Conservation (phyloP, 192 early-diverging fungal genomes). For the Entomortierella parvispora region DNA sequence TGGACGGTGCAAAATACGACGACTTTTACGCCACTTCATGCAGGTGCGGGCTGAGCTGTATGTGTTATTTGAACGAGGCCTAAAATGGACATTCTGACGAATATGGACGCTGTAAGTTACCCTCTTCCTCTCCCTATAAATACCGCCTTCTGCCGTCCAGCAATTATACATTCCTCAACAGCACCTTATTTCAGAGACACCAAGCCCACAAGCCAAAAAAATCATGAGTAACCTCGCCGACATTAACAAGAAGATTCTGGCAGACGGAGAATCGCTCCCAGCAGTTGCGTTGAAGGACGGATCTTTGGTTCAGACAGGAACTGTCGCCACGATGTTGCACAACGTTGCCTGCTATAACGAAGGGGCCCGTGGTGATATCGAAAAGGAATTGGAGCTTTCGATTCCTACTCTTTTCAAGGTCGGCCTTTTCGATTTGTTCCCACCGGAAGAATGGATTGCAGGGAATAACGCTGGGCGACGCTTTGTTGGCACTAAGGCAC, state of each 20-base stretch:
- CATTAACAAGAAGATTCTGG: constrained; percentile 12
- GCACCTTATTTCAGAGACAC: too few species aligned
- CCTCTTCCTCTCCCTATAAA: too few species aligned
- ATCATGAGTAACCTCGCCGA: constrained; percentile 8
- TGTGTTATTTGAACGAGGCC: too few species aligned
- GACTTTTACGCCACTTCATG: too few species aligned
- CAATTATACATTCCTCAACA: too few species aligned
- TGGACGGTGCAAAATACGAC: too few species aligned
- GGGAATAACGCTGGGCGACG: constrained; percentile 9
- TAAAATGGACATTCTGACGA: too few species aligned
- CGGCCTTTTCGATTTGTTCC: constrained; percentile 16
- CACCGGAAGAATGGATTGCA: constrained; percentile 12
- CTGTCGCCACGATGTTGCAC: constrained; percentile 8
- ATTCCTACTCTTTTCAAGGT: constrained; percentile 5
- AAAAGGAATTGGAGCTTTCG: constrained; percentile 14
- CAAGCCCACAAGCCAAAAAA: too few species aligned
- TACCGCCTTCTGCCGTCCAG: too few species aligned
- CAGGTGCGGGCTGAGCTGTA: too few species aligned
- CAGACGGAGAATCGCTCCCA: constrained; percentile 12
- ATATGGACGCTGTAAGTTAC: too few species aligned
- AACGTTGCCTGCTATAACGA: constrained; percentile 11
- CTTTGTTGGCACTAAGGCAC: constrained; percentile 10
- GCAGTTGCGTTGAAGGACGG: constrained; percentile 7
- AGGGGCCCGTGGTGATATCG: constrained; percentile 7
- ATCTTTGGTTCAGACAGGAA: constrained; percentile 7